phyloP scores from a whole-genome alignment of 306 rosid genomes.

The Dryas octopetala region DNA sequence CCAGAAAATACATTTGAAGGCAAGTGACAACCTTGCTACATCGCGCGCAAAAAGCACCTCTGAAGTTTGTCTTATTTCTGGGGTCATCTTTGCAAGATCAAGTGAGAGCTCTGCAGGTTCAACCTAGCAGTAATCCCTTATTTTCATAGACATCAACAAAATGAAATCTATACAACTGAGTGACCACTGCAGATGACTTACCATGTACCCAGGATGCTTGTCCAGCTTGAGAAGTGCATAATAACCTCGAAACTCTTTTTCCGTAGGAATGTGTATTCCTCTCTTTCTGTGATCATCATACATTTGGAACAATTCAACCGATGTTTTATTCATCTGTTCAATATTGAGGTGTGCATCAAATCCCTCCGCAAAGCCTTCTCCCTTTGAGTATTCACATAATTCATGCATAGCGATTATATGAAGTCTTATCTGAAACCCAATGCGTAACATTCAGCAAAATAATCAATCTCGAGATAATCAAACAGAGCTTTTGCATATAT shows the following conservation, averaged over 20 bases:
- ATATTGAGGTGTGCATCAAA: slow-evolving; percentile 99
- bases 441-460: slow-evolving; percentile 29
- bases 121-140: slow-evolving; percentile 64
- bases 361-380: slow-evolving; percentile 98
- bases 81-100: slow-evolving; percentile 98
- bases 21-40: slow-evolving; percentile 74
- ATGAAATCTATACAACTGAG: slow-evolving; percentile 35
- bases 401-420: slow-evolving; percentile 97
- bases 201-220: slow-evolving; percentile 98
- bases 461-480: slow-evolving; percentile 33
- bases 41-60: slow-evolving; percentile 93
- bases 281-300: slow-evolving; percentile 98
- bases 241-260: slow-evolving; percentile 93
- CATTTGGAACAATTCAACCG: slow-evolving; percentile 92
- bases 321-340: slow-evolving; percentile 99
- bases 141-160: slow-evolving; percentile 31
- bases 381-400: slow-evolving; percentile 90
- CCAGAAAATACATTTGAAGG: slow-evolving; percentile 15
- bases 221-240: slow-evolving; percentile 99
- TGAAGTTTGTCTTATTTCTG: slow-evolving; percentile 85
- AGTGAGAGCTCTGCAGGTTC: slow-evolving; percentile 99
- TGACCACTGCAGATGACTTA: slow-evolving; percentile 42
- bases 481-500: slow-evolving; percentile 17
- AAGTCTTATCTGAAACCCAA: slow-evolving; percentile 75
- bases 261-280: slow-evolving; percentile 68